Evolutionary conservation across 805 yeast species (phyloP), one percentile per base, ranked within the genome.

Genomic region (Brettanomyces bruxellensis): DNA sequence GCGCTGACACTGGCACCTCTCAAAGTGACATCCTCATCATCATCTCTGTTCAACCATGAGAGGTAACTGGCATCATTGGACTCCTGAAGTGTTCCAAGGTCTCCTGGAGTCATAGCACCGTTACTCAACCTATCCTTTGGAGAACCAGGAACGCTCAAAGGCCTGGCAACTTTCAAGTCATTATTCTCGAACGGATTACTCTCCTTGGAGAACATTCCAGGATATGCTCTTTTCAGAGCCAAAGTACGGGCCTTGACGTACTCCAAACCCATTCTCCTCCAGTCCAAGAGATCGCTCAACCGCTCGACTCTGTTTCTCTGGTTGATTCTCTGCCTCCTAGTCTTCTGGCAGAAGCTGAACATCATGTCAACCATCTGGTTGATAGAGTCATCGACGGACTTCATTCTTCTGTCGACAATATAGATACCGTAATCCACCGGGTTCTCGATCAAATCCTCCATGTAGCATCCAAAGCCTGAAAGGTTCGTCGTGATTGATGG

Each of bases 201-300:
- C 24, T 70, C 72, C 34, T 62, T 66, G 34, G 74, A 73, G 66
- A 81, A 91, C 55, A 83, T 75, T 51, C 85, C 88, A 25, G 98
- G 96, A 62, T 93, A 91, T 3, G 97, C 98, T 59, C 98, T 75
- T 64, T 90, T 84, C 62, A 91, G 73, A 0, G 96, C 88, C 56
- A 91, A 75, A 59, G 86, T 89, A 59, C 98, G 80, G 13, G 98
- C 98, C 70, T 91, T 91, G 58, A 87, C 81, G 65, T 91, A 91
- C 66, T 93, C 99, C 45, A 91, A 71, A 0, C 99, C 99, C 98
- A 91, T 90, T 59, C 98, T 78, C 67, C 86, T 87, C 99, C 99
- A 91, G 69, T 91, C 99, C 50, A 91, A 76, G 57, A 91, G 69
- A 64, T 93, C 98, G 44, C 93, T 81, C 51, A 91, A 74, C 56